Conservation (phyloP, 768 basidiomycete species). For the Lepiota brunneoincarnata region DNA sequence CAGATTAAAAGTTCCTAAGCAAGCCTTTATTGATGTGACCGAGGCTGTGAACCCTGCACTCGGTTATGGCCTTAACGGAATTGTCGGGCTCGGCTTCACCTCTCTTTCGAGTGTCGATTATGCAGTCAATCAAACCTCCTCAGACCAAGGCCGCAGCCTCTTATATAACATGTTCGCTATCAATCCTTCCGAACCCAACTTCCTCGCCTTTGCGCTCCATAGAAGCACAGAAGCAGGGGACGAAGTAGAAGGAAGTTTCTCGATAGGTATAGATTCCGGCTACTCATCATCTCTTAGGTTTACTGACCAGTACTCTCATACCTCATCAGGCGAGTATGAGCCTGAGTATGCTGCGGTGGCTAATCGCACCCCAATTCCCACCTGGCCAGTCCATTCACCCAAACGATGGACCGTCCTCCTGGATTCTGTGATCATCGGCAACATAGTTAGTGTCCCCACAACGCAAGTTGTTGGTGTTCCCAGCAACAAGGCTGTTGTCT, state of each 20-base stretch:
- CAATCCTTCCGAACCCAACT: slow-evolving; percentile 73
- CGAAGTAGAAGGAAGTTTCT: slow-evolving; percentile 64
- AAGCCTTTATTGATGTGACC: slow-evolving; percentile 69
- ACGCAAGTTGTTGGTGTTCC: slow-evolving; percentile 58
- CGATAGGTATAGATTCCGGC: slow-evolving; percentile 51
- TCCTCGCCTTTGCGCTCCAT: slow-evolving; percentile 74
- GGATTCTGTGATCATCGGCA: slow-evolving; percentile 66
- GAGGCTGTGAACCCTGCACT: slow-evolving; percentile 70
- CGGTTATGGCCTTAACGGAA: slow-evolving; percentile 66
- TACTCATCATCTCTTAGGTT: not conserved
- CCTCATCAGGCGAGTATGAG: slow-evolving; percentile 59
- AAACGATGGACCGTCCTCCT: slow-evolving; percentile 75
- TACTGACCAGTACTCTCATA: not conserved
- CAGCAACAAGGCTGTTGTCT: slow-evolving; percentile 65
- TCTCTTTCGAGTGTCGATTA: slow-evolving; percentile 72
- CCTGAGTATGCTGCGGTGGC: slow-evolving; percentile 57
- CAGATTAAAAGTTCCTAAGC: slow-evolving; percentile 62
- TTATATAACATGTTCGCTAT: slow-evolving; percentile 74
- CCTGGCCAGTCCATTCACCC: slow-evolving; percentile 67
- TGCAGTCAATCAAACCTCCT: slow-evolving; percentile 52
- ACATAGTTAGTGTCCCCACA: slow-evolving; percentile 46
- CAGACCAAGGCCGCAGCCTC: slow-evolving; percentile 62
- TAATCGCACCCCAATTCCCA: slow-evolving; percentile 59
- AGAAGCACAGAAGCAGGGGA: slow-evolving; percentile 50
- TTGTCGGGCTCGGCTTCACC: slow-evolving; percentile 77